Evolutionary conservation across 805 yeast species (phyloP).

Genomic region (Metschnikowia aberdeeniae): DNA sequence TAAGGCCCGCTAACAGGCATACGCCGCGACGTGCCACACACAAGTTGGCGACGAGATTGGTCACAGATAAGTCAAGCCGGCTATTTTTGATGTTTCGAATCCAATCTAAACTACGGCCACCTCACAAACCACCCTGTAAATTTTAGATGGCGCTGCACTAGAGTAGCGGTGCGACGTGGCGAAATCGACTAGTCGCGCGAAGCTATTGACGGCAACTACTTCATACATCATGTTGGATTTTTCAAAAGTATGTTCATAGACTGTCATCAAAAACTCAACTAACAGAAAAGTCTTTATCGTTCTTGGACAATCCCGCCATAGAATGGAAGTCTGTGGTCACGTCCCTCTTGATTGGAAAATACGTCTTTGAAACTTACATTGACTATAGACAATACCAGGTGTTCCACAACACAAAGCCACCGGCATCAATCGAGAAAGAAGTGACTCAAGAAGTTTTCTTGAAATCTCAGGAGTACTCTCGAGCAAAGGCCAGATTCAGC

Average conservation of each 20-base stretch:
- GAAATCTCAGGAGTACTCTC: slow-evolving; percentile 73
- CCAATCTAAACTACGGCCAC: too few species aligned
- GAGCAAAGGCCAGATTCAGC: slow-evolving; percentile 72
- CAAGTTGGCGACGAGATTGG: too few species aligned
- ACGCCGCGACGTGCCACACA: too few species aligned
- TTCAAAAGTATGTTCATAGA: slow-evolving; percentile 15
- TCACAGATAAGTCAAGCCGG: too few species aligned
- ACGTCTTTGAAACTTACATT: slow-evolving; percentile 67
- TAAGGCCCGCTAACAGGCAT: too few species aligned
- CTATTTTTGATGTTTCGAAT: too few species aligned
- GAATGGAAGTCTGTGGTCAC: slow-evolving; percentile 78
- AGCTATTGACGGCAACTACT: background rate
- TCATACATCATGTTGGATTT: slow-evolving; percentile 12
- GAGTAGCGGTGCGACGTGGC: slow-evolving; percentile 3
- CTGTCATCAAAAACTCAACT: slow-evolving; percentile 17
- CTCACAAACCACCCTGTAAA: too few species aligned
- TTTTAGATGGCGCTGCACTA: too few species aligned
- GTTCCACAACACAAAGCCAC: slow-evolving; percentile 52
- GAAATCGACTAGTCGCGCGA: background rate
- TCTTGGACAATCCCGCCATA: slow-evolving; percentile 62
- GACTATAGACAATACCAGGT: slow-evolving; percentile 74
- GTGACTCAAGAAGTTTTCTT: slow-evolving; percentile 69
- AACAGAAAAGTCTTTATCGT: slow-evolving; percentile 39
- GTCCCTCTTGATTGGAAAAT: slow-evolving; percentile 73
- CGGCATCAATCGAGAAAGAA: slow-evolving; percentile 62